phyloP scores from a whole-genome alignment of 495 filamentous ascomycete genomes.

The Daldinia childiae region DNA sequence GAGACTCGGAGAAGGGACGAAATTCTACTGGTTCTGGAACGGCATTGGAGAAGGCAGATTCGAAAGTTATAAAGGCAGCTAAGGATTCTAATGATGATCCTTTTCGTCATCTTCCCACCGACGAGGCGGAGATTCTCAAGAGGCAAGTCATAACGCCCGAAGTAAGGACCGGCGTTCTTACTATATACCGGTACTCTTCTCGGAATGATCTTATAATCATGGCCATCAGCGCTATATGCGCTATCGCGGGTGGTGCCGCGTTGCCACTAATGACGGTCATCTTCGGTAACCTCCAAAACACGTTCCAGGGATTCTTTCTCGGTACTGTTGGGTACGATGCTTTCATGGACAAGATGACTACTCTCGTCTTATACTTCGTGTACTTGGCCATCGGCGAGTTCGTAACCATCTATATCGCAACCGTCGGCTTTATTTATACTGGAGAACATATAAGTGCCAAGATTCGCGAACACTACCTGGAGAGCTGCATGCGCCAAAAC shows the following conservation, averaged over 20 bases:
- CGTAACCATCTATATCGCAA: slow-evolving; percentile 79
- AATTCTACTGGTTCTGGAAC: slow-evolving; percentile 17
- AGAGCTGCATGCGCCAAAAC: slow-evolving; percentile 87
- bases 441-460: slow-evolving; percentile 89
- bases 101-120: slow-evolving; percentile 64
- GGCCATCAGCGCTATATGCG: slow-evolving; percentile 67
- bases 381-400: slow-evolving; percentile 92
- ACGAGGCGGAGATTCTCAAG: slow-evolving; percentile 55
- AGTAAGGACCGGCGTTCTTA: slow-evolving; percentile 70
- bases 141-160: slow-evolving; percentile 76
- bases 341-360: slow-evolving; percentile 69
- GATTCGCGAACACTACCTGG: slow-evolving; percentile 84
- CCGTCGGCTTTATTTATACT: slow-evolving; percentile 91
- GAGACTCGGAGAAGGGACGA: slow-evolving; percentile 39
- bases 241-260: slow-evolving; percentile 82
- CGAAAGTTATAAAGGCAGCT: slow-evolving; percentile 49
- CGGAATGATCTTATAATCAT: slow-evolving; percentile 79
- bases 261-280: slow-evolving; percentile 90
- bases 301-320: slow-evolving; percentile 72
- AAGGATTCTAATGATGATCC: slow-evolving; percentile 59
- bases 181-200: slow-evolving; percentile 83
- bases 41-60: slow-evolving; percentile 61
- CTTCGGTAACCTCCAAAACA: slow-evolving; percentile 78
- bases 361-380: slow-evolving; percentile 85
- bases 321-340: slow-evolving; percentile 55